Conservation (phyloP, 192 early-diverging fungal species). For the Radiomyces spectabilis region DNA sequence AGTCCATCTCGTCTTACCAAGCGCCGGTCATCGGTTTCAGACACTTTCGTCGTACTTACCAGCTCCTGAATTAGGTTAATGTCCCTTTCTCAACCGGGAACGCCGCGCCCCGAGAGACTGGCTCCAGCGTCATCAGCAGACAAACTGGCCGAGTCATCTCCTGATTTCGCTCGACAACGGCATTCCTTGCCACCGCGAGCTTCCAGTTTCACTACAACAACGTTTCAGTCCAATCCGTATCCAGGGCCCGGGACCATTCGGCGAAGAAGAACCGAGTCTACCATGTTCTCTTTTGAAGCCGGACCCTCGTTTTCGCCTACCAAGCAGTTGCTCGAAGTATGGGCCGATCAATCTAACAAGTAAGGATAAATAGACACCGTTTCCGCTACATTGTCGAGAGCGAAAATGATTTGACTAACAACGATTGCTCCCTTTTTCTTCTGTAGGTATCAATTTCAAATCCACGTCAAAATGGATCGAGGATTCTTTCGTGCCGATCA, state of each 20-base stretch:
- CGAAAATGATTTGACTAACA: background rate
- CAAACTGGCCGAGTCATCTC: background rate
- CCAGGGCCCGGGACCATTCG: conserved; percentile 11
- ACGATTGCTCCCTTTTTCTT: conserved; percentile 3
- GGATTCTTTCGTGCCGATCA: conserved; percentile 79
- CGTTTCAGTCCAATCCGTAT: conserved; percentile 17
- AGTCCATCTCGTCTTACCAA: background rate
- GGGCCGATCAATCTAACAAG: conserved; percentile 50
- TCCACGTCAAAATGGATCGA: conserved; percentile 73
- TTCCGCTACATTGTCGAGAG: no score
- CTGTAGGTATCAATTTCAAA: conserved; percentile 41
- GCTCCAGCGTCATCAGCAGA: conserved; percentile 7
- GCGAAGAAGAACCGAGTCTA: conserved; percentile 34
- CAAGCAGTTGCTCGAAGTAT: conserved; percentile 56
- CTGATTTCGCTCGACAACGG: conserved; percentile 10
- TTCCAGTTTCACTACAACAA: conserved; percentile 14
- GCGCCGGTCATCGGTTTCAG: no score
- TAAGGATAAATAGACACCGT: conserved; percentile 12
- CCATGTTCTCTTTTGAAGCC: conserved; percentile 38
- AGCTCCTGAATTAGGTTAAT: conserved; percentile 16
- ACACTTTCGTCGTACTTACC: no score
- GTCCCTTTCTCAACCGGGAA: conserved; percentile 20
- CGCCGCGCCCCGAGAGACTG: conserved; percentile 18
- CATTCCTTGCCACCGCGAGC: conserved; percentile 6
- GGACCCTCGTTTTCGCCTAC: conserved; percentile 66